Conservation (phyloP, 176 grass and related monocot species). For the Guadua angustifolia region DNA sequence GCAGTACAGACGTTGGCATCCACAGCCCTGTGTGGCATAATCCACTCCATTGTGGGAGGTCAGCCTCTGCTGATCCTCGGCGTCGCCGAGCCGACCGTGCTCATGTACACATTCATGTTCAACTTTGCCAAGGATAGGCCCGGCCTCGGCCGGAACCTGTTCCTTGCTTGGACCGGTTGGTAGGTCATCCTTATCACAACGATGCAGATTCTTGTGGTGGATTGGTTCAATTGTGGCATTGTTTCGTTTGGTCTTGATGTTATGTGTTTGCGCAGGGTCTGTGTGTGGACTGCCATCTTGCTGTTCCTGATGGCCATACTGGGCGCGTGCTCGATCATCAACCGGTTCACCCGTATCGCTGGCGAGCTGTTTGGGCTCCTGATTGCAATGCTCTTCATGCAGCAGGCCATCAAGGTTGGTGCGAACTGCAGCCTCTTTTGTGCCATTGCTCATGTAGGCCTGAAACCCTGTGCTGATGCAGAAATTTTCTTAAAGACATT, state of each 20-base stretch:
- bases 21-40: slow-evolving; percentile 88
- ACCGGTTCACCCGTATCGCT: slow-evolving; percentile 88
- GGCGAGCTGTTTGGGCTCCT: slow-evolving; percentile 97
- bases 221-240: not conserved
- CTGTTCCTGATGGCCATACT: slow-evolving; percentile 80
- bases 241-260: slow-evolving; percentile 14
- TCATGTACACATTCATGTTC: slow-evolving; percentile 99
- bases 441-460: slow-evolving; percentile 24
- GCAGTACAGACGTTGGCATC: slow-evolving; percentile 97
- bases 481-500: not conserved
- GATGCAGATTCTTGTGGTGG: slow-evolving; percentile 4
- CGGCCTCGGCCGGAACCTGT: slow-evolving; percentile 70
- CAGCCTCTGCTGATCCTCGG: slow-evolving; percentile 95
- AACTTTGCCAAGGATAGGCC: slow-evolving; percentile 86
- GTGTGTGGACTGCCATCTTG: slow-evolving; percentile 87
- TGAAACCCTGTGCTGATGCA: slow-evolving; percentile 24
- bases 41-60: slow-evolving; percentile 92
- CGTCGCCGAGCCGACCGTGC: slow-evolving; percentile 90
- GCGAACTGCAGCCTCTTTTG: not conserved
- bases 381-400: slow-evolving; percentile 99
- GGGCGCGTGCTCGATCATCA: slow-evolving; percentile 89
- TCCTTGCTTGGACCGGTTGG: slow-evolving; percentile 94
- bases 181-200: slow-evolving; percentile 45
- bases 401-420: slow-evolving; percentile 96
- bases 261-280: slow-evolving; percentile 73